Conservation (phyloP, 2,329 filamentous ascomycete species). For the Zasmidium citrigriseum region DNA sequence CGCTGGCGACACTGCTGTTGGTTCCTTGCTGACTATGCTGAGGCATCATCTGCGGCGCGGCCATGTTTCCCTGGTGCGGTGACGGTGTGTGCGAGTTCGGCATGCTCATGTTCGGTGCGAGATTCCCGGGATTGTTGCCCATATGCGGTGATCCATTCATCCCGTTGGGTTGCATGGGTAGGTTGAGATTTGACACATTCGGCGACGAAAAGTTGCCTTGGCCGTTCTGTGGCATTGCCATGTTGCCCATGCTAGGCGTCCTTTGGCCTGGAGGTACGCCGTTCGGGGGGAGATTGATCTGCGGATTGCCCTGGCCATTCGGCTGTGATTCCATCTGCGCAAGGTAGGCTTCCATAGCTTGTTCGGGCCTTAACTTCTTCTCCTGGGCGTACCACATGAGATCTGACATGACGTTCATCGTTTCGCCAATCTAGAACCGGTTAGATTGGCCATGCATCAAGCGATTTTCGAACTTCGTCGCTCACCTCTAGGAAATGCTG, state of each 20-base stretch:
- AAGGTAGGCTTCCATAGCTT: constrained; percentile 58
- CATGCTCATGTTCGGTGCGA: constrained; percentile 26
- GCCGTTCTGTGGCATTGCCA: constrained; percentile 33
- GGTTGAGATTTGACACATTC: constrained; percentile 55
- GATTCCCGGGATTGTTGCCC: constrained; percentile 36
- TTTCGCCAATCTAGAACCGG: constrained; percentile 59
- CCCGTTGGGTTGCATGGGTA: constrained; percentile 52
- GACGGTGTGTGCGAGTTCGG: constrained; percentile 45
- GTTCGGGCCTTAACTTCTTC: constrained; percentile 54
- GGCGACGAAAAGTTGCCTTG: constrained; percentile 56
- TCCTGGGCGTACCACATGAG: constrained; percentile 60
- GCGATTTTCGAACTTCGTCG: constrained; percentile 2
- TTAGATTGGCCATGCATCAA: constrained; percentile 12
- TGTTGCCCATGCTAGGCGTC: constrained; percentile 37
- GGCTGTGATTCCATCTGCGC: constrained; percentile 41
- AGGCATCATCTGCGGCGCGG: constrained; percentile 54
- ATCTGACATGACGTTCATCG: constrained; percentile 64
- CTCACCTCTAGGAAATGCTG: constrained; percentile 64
- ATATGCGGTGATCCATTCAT: constrained; percentile 54
- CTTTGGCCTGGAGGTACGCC: constrained; percentile 28
- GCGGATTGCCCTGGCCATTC: constrained; percentile 41
- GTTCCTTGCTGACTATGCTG: constrained; percentile 59
- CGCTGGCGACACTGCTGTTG: constrained; percentile 57
- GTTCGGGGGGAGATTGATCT: constrained; percentile 49
- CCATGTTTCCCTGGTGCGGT: constrained; percentile 47